Base-by-base conservation (phyloP, 768 basidiomycete genomes). In the Boletus bicolor region DNA sequence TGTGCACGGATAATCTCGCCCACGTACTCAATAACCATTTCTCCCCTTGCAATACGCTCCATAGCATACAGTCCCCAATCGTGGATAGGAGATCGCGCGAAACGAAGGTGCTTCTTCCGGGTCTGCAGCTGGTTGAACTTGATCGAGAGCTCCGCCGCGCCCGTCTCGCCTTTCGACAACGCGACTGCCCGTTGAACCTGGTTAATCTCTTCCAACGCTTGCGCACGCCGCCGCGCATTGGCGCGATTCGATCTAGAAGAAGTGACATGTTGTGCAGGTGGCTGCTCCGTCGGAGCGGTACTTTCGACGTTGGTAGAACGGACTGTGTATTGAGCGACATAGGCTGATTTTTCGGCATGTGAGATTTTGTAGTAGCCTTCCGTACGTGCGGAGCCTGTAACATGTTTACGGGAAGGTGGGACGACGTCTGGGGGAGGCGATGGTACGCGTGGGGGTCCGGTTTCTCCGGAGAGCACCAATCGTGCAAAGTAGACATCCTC, bases 21-120 rank as follows among this genome's bases (percentile, higher is more conserved):
- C 7, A 99, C 97, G 67, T 99, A 99, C 75, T 99, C 97, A 73
- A 98, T 98, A 32, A 99, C 96, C 94, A 99, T 98, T 75, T 99
- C 97, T 5, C 93, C 93, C 37, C 82, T 77, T 7, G 89, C 84
- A 61, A 99, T 98, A 66, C 84, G 83, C 77, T 99, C 97, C 90
- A 97, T 91, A 32, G 97, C 95, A 69, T 98, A 99, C 66, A 99
- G 70, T 5, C 97, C 97, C 91, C 96, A 99, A 64, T 96, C 95
- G 68, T 99, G 96, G 56, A 99, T 99, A 17, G 94, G 93, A 26
- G 91, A 94, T 41, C 93, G 80, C 5, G 93, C 90, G 65, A 99
- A 99, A 35, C 93, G 86, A 36, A 99, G 81, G 64, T 96, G 94
- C 76, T 99, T 99, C 84, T 98, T 98, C 60, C 97, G 78, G 36